Conservation (phyloP, 73 alveolate genomes). For the Blepharisma japonicum region DNA sequence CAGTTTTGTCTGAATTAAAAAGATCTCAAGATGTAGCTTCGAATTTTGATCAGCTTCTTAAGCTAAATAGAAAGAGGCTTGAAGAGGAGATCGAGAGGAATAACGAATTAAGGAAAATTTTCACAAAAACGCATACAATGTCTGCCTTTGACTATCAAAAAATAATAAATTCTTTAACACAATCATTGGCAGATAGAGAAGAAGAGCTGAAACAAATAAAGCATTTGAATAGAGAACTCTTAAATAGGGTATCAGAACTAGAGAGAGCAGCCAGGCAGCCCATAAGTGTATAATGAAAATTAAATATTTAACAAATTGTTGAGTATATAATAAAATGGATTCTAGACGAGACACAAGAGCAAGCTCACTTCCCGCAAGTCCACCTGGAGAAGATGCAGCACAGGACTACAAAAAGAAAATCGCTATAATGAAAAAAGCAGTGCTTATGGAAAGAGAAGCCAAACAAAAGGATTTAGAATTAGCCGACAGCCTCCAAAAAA, state of each 20-base stretch:
- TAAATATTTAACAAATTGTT: too few species aligned
- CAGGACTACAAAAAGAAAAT: not conserved
- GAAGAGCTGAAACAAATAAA: constrained; percentile 11
- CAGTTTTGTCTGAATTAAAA: not conserved
- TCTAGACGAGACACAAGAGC: not conserved
- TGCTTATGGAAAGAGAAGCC: constrained; percentile 23
- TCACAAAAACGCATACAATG: not conserved
- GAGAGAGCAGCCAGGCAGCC: not conserved
- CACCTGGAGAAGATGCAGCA: not conserved
- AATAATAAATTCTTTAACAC: constrained; percentile 24
- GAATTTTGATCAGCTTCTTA: not conserved
- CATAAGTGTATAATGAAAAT: too few species aligned
- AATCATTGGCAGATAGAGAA: constrained; percentile 18
- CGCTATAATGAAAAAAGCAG: constrained; percentile 2
- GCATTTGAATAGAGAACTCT: not conserved
- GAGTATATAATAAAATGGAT: too few species aligned
- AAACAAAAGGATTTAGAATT: constrained; percentile 14
- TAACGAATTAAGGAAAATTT: not conserved
- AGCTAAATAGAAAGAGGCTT: not conserved
- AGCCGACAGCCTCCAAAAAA: not conserved
- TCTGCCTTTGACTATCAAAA: not conserved
- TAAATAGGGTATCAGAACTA: constrained; percentile 12
- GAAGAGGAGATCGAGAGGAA: constrained; percentile 2
- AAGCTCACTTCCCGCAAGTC: not conserved
- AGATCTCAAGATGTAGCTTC: not conserved